Evolutionary conservation across 225 moss, liverwort and hornwort genomes (phyloP), one percentile per base, ranked within the genome.

Genomic region (Antitrichia curtipendula): DNA sequence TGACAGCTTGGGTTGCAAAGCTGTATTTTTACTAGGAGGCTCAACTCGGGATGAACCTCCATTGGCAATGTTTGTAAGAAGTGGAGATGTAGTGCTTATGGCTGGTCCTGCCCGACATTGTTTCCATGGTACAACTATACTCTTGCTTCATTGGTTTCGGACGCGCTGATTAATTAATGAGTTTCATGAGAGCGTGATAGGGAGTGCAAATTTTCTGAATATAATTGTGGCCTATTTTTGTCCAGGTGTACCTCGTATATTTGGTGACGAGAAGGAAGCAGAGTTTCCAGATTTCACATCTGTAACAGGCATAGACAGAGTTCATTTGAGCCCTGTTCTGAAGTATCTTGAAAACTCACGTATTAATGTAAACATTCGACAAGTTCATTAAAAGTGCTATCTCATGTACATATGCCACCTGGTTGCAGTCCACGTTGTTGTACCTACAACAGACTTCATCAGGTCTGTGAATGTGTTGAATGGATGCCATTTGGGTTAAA

Each of bases 1-100:
- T 85, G 66, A 56, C 93, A 99, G 99, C 91, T 90, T 99, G 88
- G 99, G 99, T 74, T 99, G 99, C 92, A 99, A 96, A 89, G 99
- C 97, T 57, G 85, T 99, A n/a, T 99, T 97, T 89, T 86, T 99
- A 87, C 88, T 99, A 17, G 99, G 99, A 89, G 97, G 99, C 63
- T 87, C 90, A 77, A 94, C 93, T 54, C 90, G 96, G 88, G 95
- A 96, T 50, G 94, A 95, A 63, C 61, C 92, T 89, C 99, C 99
- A 75, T 83, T 91, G 36, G 97, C 99, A 70, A 97, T 99, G 96
- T 99, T 95, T 76, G 90, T 99, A 63, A 95, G 99, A 64, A 99
- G 99, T 88, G 99, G 99, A 75, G 99, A 99, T 93, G 99, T 95
- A 28, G 96, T 99, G 86, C 97, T 99, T 76, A 97, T 99, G 95